Evolutionary conservation across 495 filamentous ascomycete species (phyloP), one percentile per base, ranked within the genome.

Genomic region (Niebla homalea): DNA sequence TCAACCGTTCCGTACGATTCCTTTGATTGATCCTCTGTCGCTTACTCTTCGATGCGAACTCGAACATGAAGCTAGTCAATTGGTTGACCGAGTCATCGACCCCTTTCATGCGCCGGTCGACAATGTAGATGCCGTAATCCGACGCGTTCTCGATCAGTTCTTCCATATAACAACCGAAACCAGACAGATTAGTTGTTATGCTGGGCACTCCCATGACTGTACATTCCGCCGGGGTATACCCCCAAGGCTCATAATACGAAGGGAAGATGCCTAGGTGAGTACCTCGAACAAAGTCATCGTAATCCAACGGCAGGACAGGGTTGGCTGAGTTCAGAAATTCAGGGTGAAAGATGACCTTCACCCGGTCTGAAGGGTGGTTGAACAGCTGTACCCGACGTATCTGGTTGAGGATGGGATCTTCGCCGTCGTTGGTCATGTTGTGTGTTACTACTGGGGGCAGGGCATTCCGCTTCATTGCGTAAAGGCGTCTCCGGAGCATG

Each of bases 81-180:
- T 97, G 89, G 66, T 96, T 95, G 64, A 97, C 89, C 20, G 85
- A 92, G 61, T 98, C 92, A 59, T 98, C 93, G 2, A 98, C 84
- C 36, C 93, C 93, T 75, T 98, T 98, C 68, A 77, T 80, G 7
- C 92, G 83, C 22, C 92, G 87, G 61, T 98, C 92, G 42, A 98
- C 89, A 62, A 98, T 97, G 69, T 96, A 96, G 66, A 98, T 98
- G 45, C 92, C 92, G 59, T 98, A 98, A 65, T 98, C 92, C 36
- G 80, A 82, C 35, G 92, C 92, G 62, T 97, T 98, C 66, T 97
- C 92, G 56, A 98, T 96, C 55, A 98, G 70, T 62, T 98, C 92
- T 65, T 98, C 92, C 92, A 98, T 98, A 64, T 98, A 98, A 66
- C 92, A 98, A 36, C 92, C 92, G 56, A 98, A 98, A 7, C 92